Conservation (phyloP, 306 rosid species). For the Pachyrhizus erosus region DNA sequence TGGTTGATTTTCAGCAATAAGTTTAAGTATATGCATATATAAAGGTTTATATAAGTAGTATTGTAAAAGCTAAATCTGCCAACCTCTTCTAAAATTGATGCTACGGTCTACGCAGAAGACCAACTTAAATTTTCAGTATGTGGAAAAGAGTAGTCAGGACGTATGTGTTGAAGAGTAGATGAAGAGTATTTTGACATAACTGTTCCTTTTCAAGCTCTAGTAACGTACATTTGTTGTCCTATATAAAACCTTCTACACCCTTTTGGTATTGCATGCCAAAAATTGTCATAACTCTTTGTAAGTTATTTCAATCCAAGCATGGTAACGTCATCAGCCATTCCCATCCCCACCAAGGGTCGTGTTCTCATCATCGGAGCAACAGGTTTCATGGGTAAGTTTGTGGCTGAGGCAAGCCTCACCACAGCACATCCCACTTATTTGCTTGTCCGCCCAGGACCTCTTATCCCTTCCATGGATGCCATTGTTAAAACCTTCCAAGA, state of each 20-base stretch:
- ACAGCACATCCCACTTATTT: conserved; percentile 51
- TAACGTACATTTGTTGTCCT: not conserved
- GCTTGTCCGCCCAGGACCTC: conserved; percentile 53
- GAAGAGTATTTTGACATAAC: too few species aligned
- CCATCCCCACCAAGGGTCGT: conserved; percentile 31
- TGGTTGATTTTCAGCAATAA: too few species aligned
- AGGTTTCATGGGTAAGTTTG: conserved; percentile 72
- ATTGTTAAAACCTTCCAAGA: conserved; percentile 54
- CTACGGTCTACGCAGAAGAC: too few species aligned
- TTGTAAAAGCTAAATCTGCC: too few species aligned
- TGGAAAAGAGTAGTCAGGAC: too few species aligned
- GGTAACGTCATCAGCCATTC: conserved; percentile 48
- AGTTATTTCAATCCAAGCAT: conserved; percentile 19
- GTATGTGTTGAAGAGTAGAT: not conserved
- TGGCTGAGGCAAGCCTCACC: conserved; percentile 65
- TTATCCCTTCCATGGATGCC: conserved; percentile 43
- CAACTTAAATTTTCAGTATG: too few species aligned
- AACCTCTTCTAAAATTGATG: too few species aligned
- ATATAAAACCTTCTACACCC: not conserved
- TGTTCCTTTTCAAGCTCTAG: not conserved
- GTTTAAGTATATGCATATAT: too few species aligned
- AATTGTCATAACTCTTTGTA: not conserved
- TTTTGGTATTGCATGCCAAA: not conserved
- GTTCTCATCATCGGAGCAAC: conserved; percentile 67
- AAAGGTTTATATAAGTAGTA: too few species aligned